Conservation (phyloP, 306 rosid genomes). For the Lupinus albus region DNA sequence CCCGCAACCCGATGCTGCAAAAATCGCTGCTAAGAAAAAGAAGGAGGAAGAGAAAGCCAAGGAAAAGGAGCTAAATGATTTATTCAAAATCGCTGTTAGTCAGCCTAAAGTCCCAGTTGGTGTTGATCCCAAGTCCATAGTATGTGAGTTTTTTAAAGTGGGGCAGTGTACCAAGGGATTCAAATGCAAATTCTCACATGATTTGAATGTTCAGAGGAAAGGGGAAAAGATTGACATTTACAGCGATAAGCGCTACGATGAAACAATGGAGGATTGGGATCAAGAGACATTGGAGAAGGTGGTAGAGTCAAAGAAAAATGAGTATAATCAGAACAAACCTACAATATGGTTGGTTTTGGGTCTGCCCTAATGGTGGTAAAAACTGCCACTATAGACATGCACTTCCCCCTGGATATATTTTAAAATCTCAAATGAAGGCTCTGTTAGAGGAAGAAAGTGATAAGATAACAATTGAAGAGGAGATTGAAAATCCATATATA, state of each 20-base stretch:
- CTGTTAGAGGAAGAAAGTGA: conserved; percentile 56
- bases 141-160: conserved; percentile 87
- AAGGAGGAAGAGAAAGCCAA: conserved; percentile 94
- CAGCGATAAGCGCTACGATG: too few relatives aligned
- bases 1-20: conserved; percentile 64
- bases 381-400: too few relatives aligned
- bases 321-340: too few relatives aligned
- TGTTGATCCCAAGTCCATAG: conserved; percentile 95
- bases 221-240: too few relatives aligned
- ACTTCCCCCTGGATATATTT: too few relatives aligned
- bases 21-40: conserved; percentile 78
- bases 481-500: conserved; percentile 91
- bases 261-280: too few relatives aligned
- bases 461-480: conserved; percentile 76
- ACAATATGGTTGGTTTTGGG: too few relatives aligned
- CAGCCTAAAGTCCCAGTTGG: conserved; percentile 95
- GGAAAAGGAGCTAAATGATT: too few relatives aligned
- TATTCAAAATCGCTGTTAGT: conserved; percentile 88
- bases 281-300: too few relatives aligned
- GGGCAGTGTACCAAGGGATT: conserved; percentile 95
- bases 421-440: too few relatives aligned
- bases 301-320: too few relatives aligned
- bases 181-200: conserved; percentile 97
- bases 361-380: too few relatives aligned
- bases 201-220: conserved; percentile 95